A percentile compares a stretch with the other conserved stretches of the same genome.
Conservation (phyloP, 805 yeast species). For the Pichia eremophila region DNA sequence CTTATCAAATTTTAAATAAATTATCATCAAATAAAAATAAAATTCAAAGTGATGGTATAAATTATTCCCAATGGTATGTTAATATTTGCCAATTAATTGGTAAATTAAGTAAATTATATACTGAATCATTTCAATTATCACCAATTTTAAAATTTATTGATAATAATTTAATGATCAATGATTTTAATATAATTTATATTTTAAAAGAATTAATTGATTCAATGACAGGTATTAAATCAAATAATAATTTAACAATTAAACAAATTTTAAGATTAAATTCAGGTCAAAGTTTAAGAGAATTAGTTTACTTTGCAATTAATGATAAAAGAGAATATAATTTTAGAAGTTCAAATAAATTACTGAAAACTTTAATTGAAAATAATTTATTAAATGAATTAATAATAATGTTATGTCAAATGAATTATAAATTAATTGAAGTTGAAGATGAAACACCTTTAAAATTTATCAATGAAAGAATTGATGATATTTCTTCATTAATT, state of each 20-base stretch:
- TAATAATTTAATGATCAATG: conserved; percentile 53
- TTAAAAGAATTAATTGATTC: conserved; percentile 55
- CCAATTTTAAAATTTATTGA: conserved; percentile 54
- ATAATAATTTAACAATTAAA: conserved; percentile 52
- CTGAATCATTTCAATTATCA: conserved; percentile 43
- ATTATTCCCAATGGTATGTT: conserved; percentile 78
- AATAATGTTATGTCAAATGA: conserved; percentile 46
- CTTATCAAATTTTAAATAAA: conserved; percentile 62
- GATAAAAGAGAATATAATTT: conserved; percentile 43
- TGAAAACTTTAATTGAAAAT: conserved; percentile 34
- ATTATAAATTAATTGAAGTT: conserved; percentile 29
- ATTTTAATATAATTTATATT: conserved; percentile 51
- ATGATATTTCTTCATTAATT: conserved; percentile 59
- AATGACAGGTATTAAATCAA: conserved; percentile 74
- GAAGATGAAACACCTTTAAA: conserved; percentile 43
- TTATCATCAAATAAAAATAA: conserved; percentile 60
- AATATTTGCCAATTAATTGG: conserved; percentile 76
- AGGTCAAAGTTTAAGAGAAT: conserved; percentile 45
- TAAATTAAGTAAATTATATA: conserved; percentile 48
- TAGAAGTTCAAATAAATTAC: conserved; percentile 41
- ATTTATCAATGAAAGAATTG: conserved; percentile 60
- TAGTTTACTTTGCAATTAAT: conserved; percentile 49
- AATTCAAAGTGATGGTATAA: conserved; percentile 69
- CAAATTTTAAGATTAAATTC: conserved; percentile 62
- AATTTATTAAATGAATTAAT: conserved; percentile 54